phyloP scores from a whole-genome alignment of 2,329 filamentous ascomycete species.

The Aspergillus brasiliensis region DNA sequence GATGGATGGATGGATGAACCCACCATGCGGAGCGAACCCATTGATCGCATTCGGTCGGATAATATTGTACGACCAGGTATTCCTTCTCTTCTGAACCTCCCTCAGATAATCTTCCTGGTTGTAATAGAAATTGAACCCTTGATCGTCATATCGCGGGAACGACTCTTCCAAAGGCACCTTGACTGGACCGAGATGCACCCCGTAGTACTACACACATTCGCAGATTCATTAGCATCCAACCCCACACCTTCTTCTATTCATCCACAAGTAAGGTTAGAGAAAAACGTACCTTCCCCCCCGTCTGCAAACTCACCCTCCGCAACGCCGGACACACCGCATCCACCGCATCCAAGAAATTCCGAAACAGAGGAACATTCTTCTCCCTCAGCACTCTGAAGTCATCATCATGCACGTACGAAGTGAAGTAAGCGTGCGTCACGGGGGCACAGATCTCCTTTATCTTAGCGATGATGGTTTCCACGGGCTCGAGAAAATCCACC shows the following conservation, averaged over 20 bases:
- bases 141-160: slow-evolving; percentile 22
- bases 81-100: slow-evolving; percentile 16
- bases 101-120: slow-evolving; percentile 26
- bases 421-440: slow-evolving; percentile 39
- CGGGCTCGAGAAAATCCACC: slow-evolving; percentile 30
- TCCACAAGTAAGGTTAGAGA: neutral
- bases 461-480: slow-evolving; percentile 19
- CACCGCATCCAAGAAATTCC: slow-evolving; percentile 36
- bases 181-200: slow-evolving; percentile 30
- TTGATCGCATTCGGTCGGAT: slow-evolving; percentile 34
- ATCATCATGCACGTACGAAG: slow-evolving; percentile 37
- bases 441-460: slow-evolving; percentile 24
- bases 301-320: slow-evolving; percentile 32
- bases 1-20: neutral
- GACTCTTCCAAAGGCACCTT: slow-evolving; percentile 25
- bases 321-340: slow-evolving; percentile 25
- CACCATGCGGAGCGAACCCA: slow-evolving; percentile 31
- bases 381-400: slow-evolving; percentile 29
- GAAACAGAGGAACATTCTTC: slow-evolving; percentile 33
- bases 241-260: neutral
- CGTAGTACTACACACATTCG: slow-evolving; percentile 25
- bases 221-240: neutral
- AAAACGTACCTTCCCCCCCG: slow-evolving; percentile 30
- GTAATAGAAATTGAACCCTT: slow-evolving; percentile 27
- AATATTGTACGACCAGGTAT: slow-evolving; percentile 30